Percentiles rank a stretch among this genome's conserved stretches.
Conservation (phyloP, 106 monocot species). For the Dendrobium nobile region DNA sequence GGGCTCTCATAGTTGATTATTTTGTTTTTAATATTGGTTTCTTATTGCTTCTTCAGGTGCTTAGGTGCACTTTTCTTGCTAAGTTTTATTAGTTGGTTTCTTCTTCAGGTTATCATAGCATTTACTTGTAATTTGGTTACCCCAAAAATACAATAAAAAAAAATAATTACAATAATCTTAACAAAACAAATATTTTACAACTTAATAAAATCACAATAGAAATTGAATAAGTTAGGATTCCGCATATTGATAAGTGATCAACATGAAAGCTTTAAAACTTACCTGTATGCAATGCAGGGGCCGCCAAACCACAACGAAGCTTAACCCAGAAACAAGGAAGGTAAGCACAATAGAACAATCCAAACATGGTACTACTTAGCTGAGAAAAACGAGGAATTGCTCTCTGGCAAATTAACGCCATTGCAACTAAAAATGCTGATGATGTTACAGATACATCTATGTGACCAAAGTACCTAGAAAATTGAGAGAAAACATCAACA, state of each 20-base stretch:
- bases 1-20: background rate
- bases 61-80: background rate
- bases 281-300: constrained; percentile 86
- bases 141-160: too few relatives aligned
- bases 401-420: constrained; percentile 78
- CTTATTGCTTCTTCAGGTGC: background rate
- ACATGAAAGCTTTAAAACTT: constrained; percentile 12
- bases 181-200: background rate
- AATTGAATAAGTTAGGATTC: background rate
- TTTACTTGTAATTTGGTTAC: background rate
- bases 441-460: constrained; percentile 83
- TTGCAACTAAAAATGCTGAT: constrained; percentile 78
- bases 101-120: background rate
- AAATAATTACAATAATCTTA: too few relatives aligned
- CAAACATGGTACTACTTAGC: constrained; percentile 88
- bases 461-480: constrained; percentile 84
- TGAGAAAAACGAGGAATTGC: constrained; percentile 95
- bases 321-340: constrained; percentile 97
- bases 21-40: background rate
- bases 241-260: background rate
- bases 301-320: constrained; percentile 78
- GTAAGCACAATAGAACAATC: constrained; percentile 96
- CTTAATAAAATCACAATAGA: background rate
- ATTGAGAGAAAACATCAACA: constrained; percentile 8
- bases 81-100: background rate